These are phyloP conservation scores for Starmera dryadoides DNA, from an alignment of 805 yeast species.

Conservation along the genomic window DNA sequence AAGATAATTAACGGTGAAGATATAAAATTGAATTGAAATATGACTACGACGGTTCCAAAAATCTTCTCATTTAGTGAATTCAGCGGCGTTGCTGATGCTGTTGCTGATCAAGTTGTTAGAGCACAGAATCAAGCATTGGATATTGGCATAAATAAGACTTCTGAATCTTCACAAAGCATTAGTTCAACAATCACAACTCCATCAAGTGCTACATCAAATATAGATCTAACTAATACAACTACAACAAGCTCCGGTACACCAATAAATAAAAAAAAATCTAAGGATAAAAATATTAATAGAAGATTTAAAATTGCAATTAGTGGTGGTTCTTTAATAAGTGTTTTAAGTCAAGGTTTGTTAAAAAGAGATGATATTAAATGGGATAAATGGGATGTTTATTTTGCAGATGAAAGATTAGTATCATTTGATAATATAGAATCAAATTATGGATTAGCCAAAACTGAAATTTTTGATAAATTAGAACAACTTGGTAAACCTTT, in stretches of 20 bases:
- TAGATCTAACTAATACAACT: constrained; percentile 8
- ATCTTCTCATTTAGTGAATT: constrained; percentile 90
- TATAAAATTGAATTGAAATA: constrained; percentile 25
- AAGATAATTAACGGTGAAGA: no score
- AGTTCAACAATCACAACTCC: constrained; percentile 9
- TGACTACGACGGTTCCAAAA: constrained; percentile 93
- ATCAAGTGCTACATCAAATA: constrained; percentile 6
- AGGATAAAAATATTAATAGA: constrained; percentile 41
- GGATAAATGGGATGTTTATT: constrained; percentile 93
- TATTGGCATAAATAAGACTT: constrained; percentile 9
- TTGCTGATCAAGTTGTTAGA: constrained; percentile 86
- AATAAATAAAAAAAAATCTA: constrained; percentile 31
- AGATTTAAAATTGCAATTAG: constrained; percentile 86
- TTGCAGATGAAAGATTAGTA: constrained; percentile 93
- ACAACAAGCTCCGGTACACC: background rate
- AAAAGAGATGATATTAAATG: constrained; percentile 73
- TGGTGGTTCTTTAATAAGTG: constrained; percentile 89
- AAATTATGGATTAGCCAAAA: constrained; percentile 84
- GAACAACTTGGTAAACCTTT: constrained; percentile 24
- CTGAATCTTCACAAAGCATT: constrained; percentile 3
- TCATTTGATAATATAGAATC: constrained; percentile 79
- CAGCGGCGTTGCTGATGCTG: constrained; percentile 90
- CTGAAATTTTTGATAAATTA: constrained; percentile 70
- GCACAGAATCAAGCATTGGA: constrained; percentile 61
- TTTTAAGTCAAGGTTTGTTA: constrained; percentile 79